Conservation (phyloP, 2,329 filamentous ascomycete species). For the Xylaria multiplex region DNA sequence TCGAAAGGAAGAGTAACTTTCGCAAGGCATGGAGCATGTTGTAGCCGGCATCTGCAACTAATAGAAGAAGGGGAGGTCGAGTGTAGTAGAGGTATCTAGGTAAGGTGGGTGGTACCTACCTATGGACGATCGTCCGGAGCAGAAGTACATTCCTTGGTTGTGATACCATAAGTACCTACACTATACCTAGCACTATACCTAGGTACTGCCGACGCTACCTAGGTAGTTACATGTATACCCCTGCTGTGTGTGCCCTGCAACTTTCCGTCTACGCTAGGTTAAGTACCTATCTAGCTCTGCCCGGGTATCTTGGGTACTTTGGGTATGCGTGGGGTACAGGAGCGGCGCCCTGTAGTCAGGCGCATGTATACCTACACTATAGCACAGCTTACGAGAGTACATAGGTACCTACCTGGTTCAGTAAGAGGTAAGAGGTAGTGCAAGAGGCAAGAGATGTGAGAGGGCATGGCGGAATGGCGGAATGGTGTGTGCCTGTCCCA, state of each 20-base stretch:
- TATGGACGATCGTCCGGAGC: conserved; percentile 4
- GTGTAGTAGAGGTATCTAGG: not conserved
- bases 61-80: not conserved
- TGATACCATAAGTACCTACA: not conserved
- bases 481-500: too few species aligned
- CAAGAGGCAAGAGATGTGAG: too few species aligned
- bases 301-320: too few species aligned
- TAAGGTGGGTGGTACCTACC: too few species aligned
- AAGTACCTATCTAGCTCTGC: too few species aligned
- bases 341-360: not conserved
- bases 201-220: conserved; percentile 15
- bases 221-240: not conserved
- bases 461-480: too few species aligned
- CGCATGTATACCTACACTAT: too few species aligned
- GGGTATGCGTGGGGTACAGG: conserved; percentile 20
- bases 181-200: conserved; percentile 1
- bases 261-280: too few species aligned
- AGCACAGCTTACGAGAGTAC: too few species aligned
- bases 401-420: too few species aligned
- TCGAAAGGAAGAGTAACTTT: not conserved
- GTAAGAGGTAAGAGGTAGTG: too few species aligned
- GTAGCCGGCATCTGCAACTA: not conserved
- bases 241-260: too few species aligned
- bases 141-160: not conserved
- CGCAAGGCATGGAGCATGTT: not conserved